Percentiles rank a stretch among this genome's conserved stretches.
These are phyloP conservation scores for Alternaria rosae DNA, from an alignment of 2,329 filamentous ascomycete genomes.

Conservation along the genomic window DNA sequence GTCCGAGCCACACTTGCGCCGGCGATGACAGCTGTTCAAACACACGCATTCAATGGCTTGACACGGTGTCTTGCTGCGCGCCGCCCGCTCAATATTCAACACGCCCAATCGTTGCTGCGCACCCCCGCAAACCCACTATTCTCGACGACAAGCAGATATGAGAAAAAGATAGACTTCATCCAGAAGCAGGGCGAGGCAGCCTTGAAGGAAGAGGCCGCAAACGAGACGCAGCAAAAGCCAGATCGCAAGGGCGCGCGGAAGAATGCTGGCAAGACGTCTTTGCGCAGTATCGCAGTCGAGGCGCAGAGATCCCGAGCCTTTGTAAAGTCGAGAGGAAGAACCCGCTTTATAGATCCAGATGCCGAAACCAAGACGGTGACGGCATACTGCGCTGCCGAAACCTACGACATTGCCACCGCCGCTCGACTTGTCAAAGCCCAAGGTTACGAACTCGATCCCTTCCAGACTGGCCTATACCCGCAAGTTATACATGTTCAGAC, in stretches of 20 bases:
- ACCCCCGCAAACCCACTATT: constrained; percentile 19
- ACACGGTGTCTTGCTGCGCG: constrained; percentile 26
- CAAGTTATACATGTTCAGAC: constrained; percentile 69
- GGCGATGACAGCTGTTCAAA: constrained; percentile 38
- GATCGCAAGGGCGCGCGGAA: constrained; percentile 38
- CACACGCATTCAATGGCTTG: constrained; percentile 31
- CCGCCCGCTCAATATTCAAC: background rate
- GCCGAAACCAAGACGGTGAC: constrained; percentile 63
- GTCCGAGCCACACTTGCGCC: constrained; percentile 15
- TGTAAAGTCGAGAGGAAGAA: constrained; percentile 57
- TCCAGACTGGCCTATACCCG: constrained; percentile 67
- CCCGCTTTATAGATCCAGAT: constrained; percentile 56
- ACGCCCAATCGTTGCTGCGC: constrained; percentile 13
- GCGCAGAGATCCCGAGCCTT: constrained; percentile 71
- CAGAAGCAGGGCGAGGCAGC: constrained; percentile 30
- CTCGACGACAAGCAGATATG: constrained; percentile 16
- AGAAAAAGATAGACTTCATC: constrained; percentile 34
- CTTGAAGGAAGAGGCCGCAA: constrained; percentile 17
- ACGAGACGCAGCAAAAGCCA: constrained; percentile 13
- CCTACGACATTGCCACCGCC: constrained; percentile 68
- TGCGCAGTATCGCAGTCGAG: constrained; percentile 85
- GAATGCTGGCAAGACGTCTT: constrained; percentile 53
- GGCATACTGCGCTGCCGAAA: constrained; percentile 72
- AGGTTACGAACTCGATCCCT: constrained; percentile 69
- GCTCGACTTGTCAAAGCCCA: constrained; percentile 64